phyloP scores from a whole-genome alignment of 495 filamentous ascomycete genomes.

The Copromyces sp. region DNA sequence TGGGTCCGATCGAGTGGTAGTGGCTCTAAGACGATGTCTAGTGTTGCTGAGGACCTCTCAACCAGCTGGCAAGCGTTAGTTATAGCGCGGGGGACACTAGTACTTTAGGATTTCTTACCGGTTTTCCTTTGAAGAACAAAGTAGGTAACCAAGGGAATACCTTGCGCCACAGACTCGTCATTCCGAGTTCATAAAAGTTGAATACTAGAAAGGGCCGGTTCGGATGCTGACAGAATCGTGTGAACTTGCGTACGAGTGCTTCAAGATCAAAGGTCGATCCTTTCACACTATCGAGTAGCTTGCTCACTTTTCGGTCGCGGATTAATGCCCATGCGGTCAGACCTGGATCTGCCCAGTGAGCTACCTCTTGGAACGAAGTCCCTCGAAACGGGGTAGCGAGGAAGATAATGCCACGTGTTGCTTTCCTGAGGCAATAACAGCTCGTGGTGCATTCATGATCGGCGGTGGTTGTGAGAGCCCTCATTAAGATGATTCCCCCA shows the following conservation, averaged over 20 bases:
- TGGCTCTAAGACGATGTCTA: constrained; percentile 13
- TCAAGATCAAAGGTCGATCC: constrained; percentile 3
- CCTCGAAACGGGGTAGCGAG: constrained; percentile 26
- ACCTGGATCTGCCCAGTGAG: neutral
- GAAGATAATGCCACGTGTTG: constrained; percentile 20
- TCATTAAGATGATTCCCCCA: constrained; percentile 23
- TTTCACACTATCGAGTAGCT: constrained; percentile 1
- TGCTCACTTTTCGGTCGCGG: constrained; percentile 1
- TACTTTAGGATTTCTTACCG: constrained; percentile 4
- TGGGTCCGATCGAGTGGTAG: constrained; percentile 17
- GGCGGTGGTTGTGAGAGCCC: constrained; percentile 13
- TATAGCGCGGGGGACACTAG: neutral
- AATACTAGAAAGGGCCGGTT: neutral
- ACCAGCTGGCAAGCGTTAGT: constrained; percentile 12
- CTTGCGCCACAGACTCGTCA: constrained; percentile 8
- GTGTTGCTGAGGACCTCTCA: constrained; percentile 4
- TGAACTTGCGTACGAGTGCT: constrained; percentile 3
- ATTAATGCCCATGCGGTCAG: constrained; percentile 6
- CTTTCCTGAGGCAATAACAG: constrained; percentile 7
- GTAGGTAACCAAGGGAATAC: constrained; percentile 10
- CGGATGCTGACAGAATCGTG: neutral
- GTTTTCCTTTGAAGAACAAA: constrained; percentile 6
- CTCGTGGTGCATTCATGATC: neutral
- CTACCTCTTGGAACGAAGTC: constrained; percentile 17
- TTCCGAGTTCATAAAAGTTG: constrained; percentile 11